phyloP scores from a whole-genome alignment of 1,284 basidiomycete genomes.

The Athelia sp. region DNA sequence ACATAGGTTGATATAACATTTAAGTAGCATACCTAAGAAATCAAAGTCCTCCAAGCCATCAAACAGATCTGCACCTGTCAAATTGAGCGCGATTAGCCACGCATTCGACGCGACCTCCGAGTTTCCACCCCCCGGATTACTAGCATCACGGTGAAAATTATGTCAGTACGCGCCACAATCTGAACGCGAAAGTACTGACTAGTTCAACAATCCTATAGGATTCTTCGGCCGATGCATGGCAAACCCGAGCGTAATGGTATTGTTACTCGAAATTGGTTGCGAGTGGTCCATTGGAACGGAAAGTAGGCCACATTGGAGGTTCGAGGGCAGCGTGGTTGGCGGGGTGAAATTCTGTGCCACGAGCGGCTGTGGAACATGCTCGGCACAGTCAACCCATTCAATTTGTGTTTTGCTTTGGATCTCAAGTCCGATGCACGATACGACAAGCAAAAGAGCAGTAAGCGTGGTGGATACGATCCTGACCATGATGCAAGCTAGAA shows the following conservation, averaged over 20 bases:
- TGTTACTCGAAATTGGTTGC: background rate
- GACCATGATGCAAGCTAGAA: too few relatives aligned
- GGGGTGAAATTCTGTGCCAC: background rate
- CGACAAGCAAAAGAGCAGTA: too few relatives aligned
- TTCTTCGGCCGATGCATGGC: conserved; percentile 1
- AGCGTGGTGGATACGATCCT: too few relatives aligned
- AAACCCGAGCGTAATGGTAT: background rate
- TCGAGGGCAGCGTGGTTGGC: background rate
- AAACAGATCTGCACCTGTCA: background rate
- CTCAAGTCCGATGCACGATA: too few relatives aligned
- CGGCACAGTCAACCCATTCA: background rate
- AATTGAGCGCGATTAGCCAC: background rate
- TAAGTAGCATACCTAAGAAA: background rate
- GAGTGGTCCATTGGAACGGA: background rate
- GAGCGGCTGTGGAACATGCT: background rate
- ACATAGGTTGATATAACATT: background rate
- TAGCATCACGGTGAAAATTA: background rate
- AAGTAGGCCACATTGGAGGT: background rate
- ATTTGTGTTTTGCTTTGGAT: background rate
- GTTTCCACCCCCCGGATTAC: background rate
- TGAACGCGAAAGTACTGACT: background rate
- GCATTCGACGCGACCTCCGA: background rate
- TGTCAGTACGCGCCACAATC: background rate
- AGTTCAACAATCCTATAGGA: background rate
- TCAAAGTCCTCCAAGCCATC: background rate